A percentile compares a stretch with the other conserved stretches of the same genome.
Conservation (phyloP, 768 basidiomycete species). For the Candolleomyces aberdarensis region DNA sequence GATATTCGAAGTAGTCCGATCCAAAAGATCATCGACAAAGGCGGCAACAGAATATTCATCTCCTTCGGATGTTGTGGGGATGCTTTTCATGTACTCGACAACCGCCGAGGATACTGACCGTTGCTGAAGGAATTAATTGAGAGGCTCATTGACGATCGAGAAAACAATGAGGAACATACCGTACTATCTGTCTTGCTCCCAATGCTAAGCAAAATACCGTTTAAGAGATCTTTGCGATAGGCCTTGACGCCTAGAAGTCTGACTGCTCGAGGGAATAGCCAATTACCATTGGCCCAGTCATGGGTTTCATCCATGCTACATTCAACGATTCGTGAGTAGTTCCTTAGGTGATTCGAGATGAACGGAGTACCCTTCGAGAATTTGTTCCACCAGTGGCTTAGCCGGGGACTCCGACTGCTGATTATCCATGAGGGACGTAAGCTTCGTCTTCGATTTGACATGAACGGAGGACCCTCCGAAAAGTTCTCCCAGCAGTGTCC, state of each 20-base stretch:
- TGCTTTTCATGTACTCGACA: conserved; percentile 48
- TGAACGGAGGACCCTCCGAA: conserved; percentile 45
- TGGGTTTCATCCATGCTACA: conserved; percentile 31
- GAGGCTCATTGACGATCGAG: neutral
- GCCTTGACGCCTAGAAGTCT: conserved; percentile 57
- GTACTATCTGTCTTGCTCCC: conserved; percentile 84
- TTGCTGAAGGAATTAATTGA: conserved; percentile 45
- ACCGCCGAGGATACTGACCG: conserved; percentile 63
- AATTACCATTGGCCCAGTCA: conserved; percentile 69
- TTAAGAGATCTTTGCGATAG: conserved; percentile 62
- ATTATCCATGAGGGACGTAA: conserved; percentile 37
- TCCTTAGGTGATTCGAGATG: conserved; percentile 1
- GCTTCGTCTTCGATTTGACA: conserved; percentile 22
- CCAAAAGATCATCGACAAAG: conserved; percentile 59
- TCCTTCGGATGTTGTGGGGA: conserved; percentile 39
- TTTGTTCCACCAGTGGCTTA: conserved; percentile 40
- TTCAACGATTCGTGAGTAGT: no score
- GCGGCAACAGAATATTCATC: conserved; percentile 43
- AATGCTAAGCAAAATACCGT: conserved; percentile 74
- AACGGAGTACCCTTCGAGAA: conserved; percentile 22
- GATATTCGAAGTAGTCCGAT: conserved; percentile 49
- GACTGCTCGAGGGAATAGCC: conserved; percentile 74
- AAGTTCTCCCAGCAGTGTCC: conserved; percentile 45
- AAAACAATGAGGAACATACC: conserved; percentile 42
- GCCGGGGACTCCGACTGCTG: conserved; percentile 53